Conservation (phyloP, 306 rosid species). For the Lupinus albus region DNA sequence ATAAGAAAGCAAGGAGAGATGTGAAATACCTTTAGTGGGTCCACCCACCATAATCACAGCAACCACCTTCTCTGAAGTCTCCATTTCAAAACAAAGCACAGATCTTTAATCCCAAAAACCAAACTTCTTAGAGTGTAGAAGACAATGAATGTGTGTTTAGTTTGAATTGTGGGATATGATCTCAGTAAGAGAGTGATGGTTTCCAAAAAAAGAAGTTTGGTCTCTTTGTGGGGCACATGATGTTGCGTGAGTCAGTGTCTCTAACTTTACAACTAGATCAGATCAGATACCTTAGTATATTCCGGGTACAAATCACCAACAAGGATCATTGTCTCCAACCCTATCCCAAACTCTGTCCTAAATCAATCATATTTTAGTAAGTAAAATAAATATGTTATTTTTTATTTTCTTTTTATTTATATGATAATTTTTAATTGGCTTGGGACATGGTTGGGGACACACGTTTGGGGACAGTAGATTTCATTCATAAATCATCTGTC, state of each 20-base stretch:
- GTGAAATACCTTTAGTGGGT: conserved; percentile 79
- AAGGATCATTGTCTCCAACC: too few relatives aligned
- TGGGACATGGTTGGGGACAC: too few relatives aligned
- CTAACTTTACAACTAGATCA: conserved; percentile 12
- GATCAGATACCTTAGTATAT: too few relatives aligned
- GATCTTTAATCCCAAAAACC: conserved; percentile 46
- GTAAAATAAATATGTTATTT: too few relatives aligned
- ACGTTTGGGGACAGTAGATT: too few relatives aligned
- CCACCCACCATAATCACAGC: conserved; percentile 99
- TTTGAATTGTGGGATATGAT: conserved; percentile 25
- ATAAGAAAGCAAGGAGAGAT: conserved; percentile 7
- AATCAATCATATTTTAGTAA: too few relatives aligned
- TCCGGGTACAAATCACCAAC: too few relatives aligned
- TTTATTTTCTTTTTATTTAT: too few relatives aligned
- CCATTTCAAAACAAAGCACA: conserved; percentile 51
- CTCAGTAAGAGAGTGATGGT: not conserved
- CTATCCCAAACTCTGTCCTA: too few relatives aligned
- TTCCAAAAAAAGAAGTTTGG: not conserved
- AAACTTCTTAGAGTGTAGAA: not conserved
- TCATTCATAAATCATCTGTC: too few relatives aligned
- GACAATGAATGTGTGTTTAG: not conserved
- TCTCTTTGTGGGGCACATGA: not conserved
- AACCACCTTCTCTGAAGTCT: conserved; percentile 82
- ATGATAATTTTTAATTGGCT: too few relatives aligned
- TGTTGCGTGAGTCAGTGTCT: not conserved